These are phyloP conservation scores for Salvia miltiorrhiza DNA, from an alignment of 257 asterid species.

Conservation along the genomic window DNA sequence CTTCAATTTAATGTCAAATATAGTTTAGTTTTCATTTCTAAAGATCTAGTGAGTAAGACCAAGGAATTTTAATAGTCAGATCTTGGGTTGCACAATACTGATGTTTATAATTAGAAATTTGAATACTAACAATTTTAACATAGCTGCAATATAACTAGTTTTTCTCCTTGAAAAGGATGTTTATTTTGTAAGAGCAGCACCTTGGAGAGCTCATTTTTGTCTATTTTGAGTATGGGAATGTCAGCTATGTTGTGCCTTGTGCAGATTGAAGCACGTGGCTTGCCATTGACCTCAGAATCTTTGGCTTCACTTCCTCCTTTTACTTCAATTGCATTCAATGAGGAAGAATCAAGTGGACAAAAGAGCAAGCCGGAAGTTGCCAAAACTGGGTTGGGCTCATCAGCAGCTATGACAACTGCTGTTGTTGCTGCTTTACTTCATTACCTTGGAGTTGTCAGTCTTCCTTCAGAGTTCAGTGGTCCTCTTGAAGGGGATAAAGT, in stretches of 20 bases:
- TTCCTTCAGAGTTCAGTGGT: constrained; percentile 43
- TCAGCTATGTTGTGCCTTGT: constrained; percentile 15
- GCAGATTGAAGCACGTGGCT: constrained; percentile 89
- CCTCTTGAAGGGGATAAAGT: constrained; percentile 31
- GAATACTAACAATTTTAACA: background rate
- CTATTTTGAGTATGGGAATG: background rate
- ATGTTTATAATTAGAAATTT: background rate
- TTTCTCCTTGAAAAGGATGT: background rate
- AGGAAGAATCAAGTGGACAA: constrained; percentile 64
- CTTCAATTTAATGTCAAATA: background rate
- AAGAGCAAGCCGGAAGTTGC: constrained; percentile 95
- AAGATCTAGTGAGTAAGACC: background rate
- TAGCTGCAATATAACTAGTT: background rate
- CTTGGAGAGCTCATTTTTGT: background rate
- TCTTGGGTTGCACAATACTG: constrained; percentile 2
- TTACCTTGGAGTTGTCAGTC: constrained; percentile 78
- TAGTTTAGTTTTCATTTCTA: background rate
- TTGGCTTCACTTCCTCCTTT: constrained; percentile 91
- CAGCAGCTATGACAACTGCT: constrained; percentile 99
- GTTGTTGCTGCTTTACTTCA: constrained; percentile 92
- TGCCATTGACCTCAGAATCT: constrained; percentile 84
- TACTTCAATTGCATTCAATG: constrained; percentile 76
- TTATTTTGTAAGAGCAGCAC: constrained; percentile 15
- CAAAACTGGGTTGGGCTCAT: constrained; percentile 98
- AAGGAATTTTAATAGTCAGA: background rate